These are phyloP conservation scores for Tolypocladium sp. DNA, from an alignment of 2,329 filamentous ascomycete genomes.

Conservation along the genomic window DNA sequence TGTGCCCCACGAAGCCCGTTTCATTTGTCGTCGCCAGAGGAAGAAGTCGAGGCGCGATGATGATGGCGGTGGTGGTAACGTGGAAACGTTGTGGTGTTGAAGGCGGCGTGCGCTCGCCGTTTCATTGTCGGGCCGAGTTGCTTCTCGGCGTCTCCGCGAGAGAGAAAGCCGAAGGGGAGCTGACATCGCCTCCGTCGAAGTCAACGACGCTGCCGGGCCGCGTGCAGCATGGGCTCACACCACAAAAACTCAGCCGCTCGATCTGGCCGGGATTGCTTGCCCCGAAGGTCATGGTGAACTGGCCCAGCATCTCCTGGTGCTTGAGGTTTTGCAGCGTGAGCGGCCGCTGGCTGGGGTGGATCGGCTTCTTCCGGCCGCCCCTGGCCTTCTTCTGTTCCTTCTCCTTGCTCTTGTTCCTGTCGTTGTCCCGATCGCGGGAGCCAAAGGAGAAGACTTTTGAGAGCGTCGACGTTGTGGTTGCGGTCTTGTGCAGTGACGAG, in stretches of 20 bases:
- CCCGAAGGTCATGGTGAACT: constrained; percentile 38
- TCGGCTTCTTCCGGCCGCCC: constrained; percentile 14
- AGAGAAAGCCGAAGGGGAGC: background rate
- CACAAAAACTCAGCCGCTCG: constrained; percentile 21
- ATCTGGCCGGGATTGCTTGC: constrained; percentile 22
- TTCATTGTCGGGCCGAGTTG: constrained; percentile 8
- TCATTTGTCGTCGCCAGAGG: background rate
- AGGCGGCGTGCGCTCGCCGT: background rate
- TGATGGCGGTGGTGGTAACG: background rate
- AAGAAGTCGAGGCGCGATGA: background rate
- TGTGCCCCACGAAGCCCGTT: background rate
- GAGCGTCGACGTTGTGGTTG: constrained; percentile 17
- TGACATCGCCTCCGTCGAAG: constrained; percentile 12
- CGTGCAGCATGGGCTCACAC: constrained; percentile 36
- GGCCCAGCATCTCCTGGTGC: constrained; percentile 36
- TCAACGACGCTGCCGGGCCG: constrained; percentile 26
- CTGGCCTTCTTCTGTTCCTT: constrained; percentile 11
- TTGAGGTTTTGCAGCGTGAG: constrained; percentile 34
- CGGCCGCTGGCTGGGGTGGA: constrained; percentile 35
- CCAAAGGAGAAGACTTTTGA: constrained; percentile 22
- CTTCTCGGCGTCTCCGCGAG: constrained; percentile 5
- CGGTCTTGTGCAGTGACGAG: constrained; percentile 18
- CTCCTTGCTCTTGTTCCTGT: constrained; percentile 10
- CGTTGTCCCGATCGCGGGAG: constrained; percentile 9
- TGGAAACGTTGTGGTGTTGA: background rate